Evolutionary conservation across 495 filamentous ascomycete genomes (phyloP).

Genomic region (Podospora conica): DNA sequence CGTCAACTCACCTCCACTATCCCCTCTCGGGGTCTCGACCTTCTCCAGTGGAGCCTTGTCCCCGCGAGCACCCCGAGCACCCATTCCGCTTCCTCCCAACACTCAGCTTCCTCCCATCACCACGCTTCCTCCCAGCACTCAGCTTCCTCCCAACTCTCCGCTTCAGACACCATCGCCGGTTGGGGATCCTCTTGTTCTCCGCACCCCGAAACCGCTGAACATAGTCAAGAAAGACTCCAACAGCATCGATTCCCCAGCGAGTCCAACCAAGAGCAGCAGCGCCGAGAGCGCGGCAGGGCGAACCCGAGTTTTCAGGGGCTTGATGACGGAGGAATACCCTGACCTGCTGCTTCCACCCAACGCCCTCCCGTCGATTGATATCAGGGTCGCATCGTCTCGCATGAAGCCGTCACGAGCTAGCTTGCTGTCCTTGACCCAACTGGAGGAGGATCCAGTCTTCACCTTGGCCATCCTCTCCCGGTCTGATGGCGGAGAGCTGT

Average conservation of each 20-base stretch:
- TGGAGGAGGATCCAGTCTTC: conserved; percentile 90
- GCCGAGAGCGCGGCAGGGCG: conserved; percentile 30
- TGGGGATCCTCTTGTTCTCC: conserved; percentile 27
- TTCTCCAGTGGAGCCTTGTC: conserved; percentile 61
- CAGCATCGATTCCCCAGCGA: conserved; percentile 22
- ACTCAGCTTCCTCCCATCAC: conserved; percentile 56
- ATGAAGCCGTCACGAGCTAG: conserved; percentile 81
- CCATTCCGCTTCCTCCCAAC: conserved; percentile 58
- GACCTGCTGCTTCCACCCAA: conserved; percentile 80
- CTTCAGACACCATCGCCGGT: conserved; percentile 49
- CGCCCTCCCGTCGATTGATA: conserved; percentile 77
- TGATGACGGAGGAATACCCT: conserved; percentile 78
- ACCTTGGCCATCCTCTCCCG: conserved; percentile 79
- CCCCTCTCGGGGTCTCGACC: conserved; percentile 49
- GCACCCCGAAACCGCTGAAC: conserved; percentile 35
- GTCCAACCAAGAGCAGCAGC: conserved; percentile 27
- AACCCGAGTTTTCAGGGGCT: conserved; percentile 48
- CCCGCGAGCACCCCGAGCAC: conserved; percentile 61
- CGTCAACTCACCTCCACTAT: conserved; percentile 61
- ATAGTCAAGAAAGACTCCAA: conserved; percentile 33
- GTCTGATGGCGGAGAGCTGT: conserved; percentile 72
- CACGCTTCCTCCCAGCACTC: conserved; percentile 57
- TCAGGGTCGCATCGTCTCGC: conserved; percentile 86
- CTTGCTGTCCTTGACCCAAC: conserved; percentile 59
- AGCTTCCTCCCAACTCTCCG: conserved; percentile 56